Conservation (phyloP, 352 stramenopile species). For the Phytophthora crassamura region DNA sequence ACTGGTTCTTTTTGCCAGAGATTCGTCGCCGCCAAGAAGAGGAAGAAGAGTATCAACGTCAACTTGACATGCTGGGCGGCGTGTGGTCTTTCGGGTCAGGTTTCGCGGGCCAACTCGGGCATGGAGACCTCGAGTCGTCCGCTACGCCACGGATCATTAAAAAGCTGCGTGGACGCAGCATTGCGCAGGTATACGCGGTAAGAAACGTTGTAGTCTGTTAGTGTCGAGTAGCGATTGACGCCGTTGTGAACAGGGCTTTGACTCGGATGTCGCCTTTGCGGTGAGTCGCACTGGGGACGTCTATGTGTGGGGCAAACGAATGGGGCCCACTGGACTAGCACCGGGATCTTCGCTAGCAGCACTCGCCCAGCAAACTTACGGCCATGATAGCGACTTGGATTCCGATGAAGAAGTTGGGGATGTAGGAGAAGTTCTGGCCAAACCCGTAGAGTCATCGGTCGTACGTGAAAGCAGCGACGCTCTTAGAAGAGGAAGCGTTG, state of each 20-base stretch:
- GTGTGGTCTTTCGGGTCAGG: conserved; percentile 87
- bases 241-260: conserved; percentile 57
- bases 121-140: conserved; percentile 71
- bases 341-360: conserved; percentile 33
- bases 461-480: conserved; percentile 1
- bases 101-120: conserved; percentile 72
- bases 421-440: background rate
- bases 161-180: conserved; percentile 61
- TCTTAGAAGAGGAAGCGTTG: conserved; percentile 5
- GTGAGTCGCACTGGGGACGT: conserved; percentile 74
- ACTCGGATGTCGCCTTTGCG: conserved; percentile 83
- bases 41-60: conserved; percentile 71
- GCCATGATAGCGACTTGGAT: conserved; percentile 56
- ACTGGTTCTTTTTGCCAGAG: conserved; percentile 41
- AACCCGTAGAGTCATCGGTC: background rate
- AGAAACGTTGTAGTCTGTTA: conserved; percentile 5
- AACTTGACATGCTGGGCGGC: conserved; percentile 82
- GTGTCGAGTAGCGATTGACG: background rate
- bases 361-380: conserved; percentile 53
- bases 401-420: conserved; percentile 46
- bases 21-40: conserved; percentile 60
- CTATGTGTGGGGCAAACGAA: conserved; percentile 81
- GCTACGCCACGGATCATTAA: conserved; percentile 72
- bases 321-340: conserved; percentile 62
- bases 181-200: conserved; percentile 82